Evolutionary conservation across 164 flowering plant species (phyloP), one percentile per base, ranked within the genome.

Genomic region (Nelumbo lutea): DNA sequence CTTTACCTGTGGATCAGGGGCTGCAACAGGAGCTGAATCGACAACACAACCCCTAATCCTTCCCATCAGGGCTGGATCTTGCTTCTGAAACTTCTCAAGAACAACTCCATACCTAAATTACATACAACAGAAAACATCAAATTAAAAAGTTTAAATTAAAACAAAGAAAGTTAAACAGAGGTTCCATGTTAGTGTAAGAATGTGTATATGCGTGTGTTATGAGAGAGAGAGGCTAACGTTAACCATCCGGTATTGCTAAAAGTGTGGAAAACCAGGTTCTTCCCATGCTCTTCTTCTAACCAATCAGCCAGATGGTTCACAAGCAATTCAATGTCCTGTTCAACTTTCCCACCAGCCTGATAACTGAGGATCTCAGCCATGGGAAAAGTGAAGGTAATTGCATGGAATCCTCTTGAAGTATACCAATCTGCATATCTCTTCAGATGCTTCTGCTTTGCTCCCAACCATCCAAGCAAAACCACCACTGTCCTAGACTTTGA

Each of bases 201-300:
- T 27, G 10, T 13, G 47, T 64, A 57, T 6, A 13, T 59, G 38
- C 13, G 27, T 1, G 11, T 47, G 38, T n/a, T 50, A 10, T 5
- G 58, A 59, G 67, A 65, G 68, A 58, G 15, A 40, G 67, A 38
- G 15, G 62, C 95, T 93, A 76, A 96, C 99, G 87, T 93, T 70
- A 96, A 73, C 99, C 99, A 96, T 69, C 98, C 99, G 0, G 99
- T 96, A 73, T 96, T 91, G 87, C 97, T 96, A 70, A 96, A 96
- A 42, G 99, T 96, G 73, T 96, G 99, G 64, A 86, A 90, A 53
- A 89, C 84, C 10, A 89, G 78, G 65, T 83, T 88, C 79, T 88
- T 89, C 45, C 86, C 88, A 14, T 81, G 64, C 79, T 91, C 89
- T 74, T 88, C 98, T 66, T 91, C 96, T 76, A 93, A 74, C 96